Percentiles rank a stretch among this genome's conserved stretches.
These are phyloP conservation scores for Yamadazyma dushanensis DNA, from an alignment of 1,139 yeast species.

Conservation along the genomic window DNA sequence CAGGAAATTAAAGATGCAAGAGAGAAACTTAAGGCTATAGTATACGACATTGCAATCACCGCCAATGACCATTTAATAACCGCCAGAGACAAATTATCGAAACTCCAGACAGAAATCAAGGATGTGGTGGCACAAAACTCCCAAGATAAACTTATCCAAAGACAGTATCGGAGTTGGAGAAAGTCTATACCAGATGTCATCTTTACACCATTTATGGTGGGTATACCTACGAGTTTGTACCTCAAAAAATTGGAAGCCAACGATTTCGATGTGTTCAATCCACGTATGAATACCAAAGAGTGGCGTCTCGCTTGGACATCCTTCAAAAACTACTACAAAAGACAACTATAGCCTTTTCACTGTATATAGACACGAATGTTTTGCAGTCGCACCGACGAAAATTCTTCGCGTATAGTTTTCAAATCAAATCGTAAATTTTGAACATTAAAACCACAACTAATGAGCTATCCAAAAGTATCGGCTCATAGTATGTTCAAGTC, in stretches of 20 bases:
- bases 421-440: neutral
- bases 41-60: slow-evolving; percentile 68
- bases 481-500: slow-evolving; percentile 7
- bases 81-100: slow-evolving; percentile 55
- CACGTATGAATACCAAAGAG: slow-evolving; percentile 53
- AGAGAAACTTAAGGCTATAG: slow-evolving; percentile 53
- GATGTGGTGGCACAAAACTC: slow-evolving; percentile 25
- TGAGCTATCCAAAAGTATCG: neutral
- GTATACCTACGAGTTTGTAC: slow-evolving; percentile 65
- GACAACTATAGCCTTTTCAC: slow-evolving; percentile 17
- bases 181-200: slow-evolving; percentile 61
- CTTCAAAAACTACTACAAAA: slow-evolving; percentile 50
- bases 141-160: slow-evolving; percentile 30
- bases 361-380: neutral
- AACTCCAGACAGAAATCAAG: slow-evolving; percentile 34
- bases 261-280: slow-evolving; percentile 63
- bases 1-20: slow-evolving; percentile 26
- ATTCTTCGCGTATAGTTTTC: neutral
- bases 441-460: neutral
- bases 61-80: slow-evolving; percentile 82
- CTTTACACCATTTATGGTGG: slow-evolving; percentile 65
- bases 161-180: slow-evolving; percentile 41
- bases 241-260: slow-evolving; percentile 57
- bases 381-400: neutral
- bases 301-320: slow-evolving; percentile 76